These are phyloP conservation scores for Musa balbisiana DNA, from an alignment of 202 grass and related monocot species.

Conservation along the genomic window DNA sequence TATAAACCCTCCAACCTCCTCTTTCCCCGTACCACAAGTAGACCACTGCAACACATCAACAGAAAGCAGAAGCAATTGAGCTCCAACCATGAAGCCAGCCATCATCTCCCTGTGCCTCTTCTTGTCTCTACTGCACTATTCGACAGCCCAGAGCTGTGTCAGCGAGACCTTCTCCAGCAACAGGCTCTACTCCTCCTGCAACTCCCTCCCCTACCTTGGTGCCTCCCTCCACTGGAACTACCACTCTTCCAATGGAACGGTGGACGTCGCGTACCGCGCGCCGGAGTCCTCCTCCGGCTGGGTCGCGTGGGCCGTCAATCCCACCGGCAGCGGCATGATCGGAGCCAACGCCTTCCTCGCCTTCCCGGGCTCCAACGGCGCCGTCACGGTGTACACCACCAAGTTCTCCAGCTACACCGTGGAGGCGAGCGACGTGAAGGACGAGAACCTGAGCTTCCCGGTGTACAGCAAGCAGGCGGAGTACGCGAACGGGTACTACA, in stretches of 20 bases:
- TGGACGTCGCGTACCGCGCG: slow-evolving; percentile 63
- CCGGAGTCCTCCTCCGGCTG: slow-evolving; percentile 20
- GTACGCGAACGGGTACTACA: slow-evolving; percentile 28
- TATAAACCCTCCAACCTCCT: too few species aligned
- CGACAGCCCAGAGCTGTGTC: not conserved
- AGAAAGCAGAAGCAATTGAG: not conserved
- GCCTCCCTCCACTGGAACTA: slow-evolving; percentile 77
- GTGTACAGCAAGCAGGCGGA: slow-evolving; percentile 29
- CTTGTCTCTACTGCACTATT: not conserved
- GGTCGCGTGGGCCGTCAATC: slow-evolving; percentile 79
- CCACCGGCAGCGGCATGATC: slow-evolving; percentile 1
- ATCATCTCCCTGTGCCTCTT: not conserved
- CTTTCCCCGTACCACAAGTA: too few species aligned
- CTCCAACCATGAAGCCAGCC: not conserved
- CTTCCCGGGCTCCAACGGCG: slow-evolving; percentile 31
- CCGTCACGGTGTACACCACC: slow-evolving; percentile 21
- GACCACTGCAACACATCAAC: too few species aligned
- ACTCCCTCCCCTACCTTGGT: slow-evolving; percentile 32
- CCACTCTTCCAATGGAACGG: slow-evolving; percentile 52
- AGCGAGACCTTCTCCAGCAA: slow-evolving; percentile 18
- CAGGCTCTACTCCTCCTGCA: slow-evolving; percentile 37
- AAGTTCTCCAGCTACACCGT: not conserved
- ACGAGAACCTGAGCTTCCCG: slow-evolving; percentile 26
- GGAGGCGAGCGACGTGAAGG: not conserved
- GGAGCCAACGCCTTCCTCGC: slow-evolving; percentile 57